Base-by-base conservation (phyloP, 129 eudicot species). In the Silybum marianum region DNA sequence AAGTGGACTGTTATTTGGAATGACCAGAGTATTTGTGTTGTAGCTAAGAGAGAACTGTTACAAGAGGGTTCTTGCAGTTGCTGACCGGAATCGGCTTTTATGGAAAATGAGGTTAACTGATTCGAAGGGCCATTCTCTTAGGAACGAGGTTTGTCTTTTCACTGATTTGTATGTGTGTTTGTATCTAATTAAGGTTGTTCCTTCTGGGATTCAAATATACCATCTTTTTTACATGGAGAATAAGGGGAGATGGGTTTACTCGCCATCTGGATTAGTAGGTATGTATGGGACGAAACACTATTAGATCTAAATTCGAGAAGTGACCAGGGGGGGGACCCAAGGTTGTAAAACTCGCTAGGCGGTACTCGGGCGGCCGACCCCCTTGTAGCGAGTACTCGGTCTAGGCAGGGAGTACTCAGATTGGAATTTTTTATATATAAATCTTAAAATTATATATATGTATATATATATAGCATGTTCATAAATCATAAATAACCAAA, bases 41-140 rank as follows among this genome's bases (percentile, higher is more conserved):
- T 83, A 94, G 98, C 90, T 94, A 32, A 87, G 93, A 44, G 95
- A 94, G 38, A 94, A 90, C 80, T 94, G 98, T 86, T 88, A 51
- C 86, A 91, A 84, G 79, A 87, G 98, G 78, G 89, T 94, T 34
- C 88, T 85, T 9, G 95, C 93, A 60, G 97, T 85, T 9, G 95
- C 93, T 67, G 97, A 94, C 81, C 83, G 97, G 60, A 73, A 30
- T 78, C 91, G 85, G n/a, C 85, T 94, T 82, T 82, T 94, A 28
- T 91, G 97, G 98, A 90, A 87, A 71, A 77, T 84, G 77, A 91
- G 98, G 84, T 77, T 72, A 19, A 84, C 88, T 30, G 76, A 80
- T 66, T 28, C 79, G 5, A 69, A 81, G 54, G 84, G 82, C 8
- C 82, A 65, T 67, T 85, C 84, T 74, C 28, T 73, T 74, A 69